Evolutionary conservation across 2,329 filamentous ascomycete species (phyloP), one percentile per base, ranked within the genome.

Genomic region (Aspergillus texensis): DNA sequence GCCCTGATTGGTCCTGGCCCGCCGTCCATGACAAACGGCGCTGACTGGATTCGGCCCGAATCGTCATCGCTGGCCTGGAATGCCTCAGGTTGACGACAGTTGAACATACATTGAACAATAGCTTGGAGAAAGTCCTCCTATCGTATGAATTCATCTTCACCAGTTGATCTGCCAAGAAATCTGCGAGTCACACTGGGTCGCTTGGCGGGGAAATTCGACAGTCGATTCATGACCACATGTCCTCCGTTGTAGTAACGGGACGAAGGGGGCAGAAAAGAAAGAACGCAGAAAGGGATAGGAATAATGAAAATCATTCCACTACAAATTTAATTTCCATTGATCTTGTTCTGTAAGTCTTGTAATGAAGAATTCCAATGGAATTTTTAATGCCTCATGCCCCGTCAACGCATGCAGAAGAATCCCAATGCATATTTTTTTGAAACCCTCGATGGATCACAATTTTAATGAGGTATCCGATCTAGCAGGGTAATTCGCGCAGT

Each of bases 21-120:
- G n/a, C 24, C 12, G 26, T 32, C 24, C 66, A 68, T 77, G 74
- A 77, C 74, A 75, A 72, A 77, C 70, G 54, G 32, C 64, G 73
- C 71, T 76, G 74, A 77, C 73, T 74, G 63, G 61, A 64, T 30
- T 61, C 65, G 65, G 64, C 54, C 62, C 65, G 62, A 67, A 61
- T 50, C 41, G 56, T 34, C 21, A 28, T 28, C 30, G 26, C 21
- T 24, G 2, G 21, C 45, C 12, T 12, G 24, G 45, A 6, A 34
- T 32, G 26, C 48, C 48, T 52, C 48, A 48, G 45, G 45, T 26
- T 46, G 39, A 41, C 19, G 39, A 41, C 39, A 9, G 19, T 41
- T 10, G 39, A 41, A 41, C 39, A 19, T n/a, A 19, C 39, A 8
- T 41, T 16, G 39, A 41, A 41, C 39, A 41, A 41, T 41, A n/a